Percentiles rank a stretch among this genome's conserved stretches.
These are phyloP conservation scores for Striga asiatica DNA, from an alignment of 257 asterid species.

Conservation along the genomic window DNA sequence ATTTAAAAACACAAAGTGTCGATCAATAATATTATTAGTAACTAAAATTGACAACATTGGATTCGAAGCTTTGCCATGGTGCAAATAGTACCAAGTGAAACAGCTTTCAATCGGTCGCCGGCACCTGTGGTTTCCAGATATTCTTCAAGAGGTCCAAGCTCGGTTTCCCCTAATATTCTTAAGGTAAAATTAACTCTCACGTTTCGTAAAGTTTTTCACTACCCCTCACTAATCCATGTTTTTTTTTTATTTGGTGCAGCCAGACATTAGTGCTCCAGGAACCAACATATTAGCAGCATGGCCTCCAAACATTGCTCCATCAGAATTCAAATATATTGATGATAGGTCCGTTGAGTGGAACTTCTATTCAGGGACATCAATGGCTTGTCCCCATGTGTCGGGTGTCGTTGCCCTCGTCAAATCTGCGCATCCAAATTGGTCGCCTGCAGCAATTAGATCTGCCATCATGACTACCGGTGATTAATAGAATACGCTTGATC, in stretches of 20 bases:
- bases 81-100: slow-evolving; percentile 33
- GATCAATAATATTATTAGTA: not conserved
- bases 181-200: slow-evolving; percentile 31
- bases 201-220: no score
- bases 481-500: no score
- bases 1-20: no score
- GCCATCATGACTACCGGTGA: slow-evolving; percentile 68
- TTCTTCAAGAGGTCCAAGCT: slow-evolving; percentile 71
- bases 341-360: slow-evolving; percentile 28
- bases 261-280: slow-evolving; percentile 73
- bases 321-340: slow-evolving; percentile 20
- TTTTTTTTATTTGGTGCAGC: slow-evolving; percentile 29
- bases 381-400: slow-evolving; percentile 76
- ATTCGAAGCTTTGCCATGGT: slow-evolving; percentile 24
- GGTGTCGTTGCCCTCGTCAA: slow-evolving; percentile 52
- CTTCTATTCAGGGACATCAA: slow-evolving; percentile 54
- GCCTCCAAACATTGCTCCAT: slow-evolving; percentile 36
- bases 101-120: slow-evolving; percentile 26
- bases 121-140: slow-evolving; percentile 42
- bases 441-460: slow-evolving; percentile 61
- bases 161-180: slow-evolving; percentile 44
- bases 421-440: slow-evolving; percentile 57
- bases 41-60: not conserved
- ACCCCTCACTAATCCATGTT: no score
- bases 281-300: slow-evolving; percentile 54